These are phyloP conservation scores for Coccomyxa sp. DNA, from an alignment of 139 green algal genomes.

Conservation along the genomic window DNA sequence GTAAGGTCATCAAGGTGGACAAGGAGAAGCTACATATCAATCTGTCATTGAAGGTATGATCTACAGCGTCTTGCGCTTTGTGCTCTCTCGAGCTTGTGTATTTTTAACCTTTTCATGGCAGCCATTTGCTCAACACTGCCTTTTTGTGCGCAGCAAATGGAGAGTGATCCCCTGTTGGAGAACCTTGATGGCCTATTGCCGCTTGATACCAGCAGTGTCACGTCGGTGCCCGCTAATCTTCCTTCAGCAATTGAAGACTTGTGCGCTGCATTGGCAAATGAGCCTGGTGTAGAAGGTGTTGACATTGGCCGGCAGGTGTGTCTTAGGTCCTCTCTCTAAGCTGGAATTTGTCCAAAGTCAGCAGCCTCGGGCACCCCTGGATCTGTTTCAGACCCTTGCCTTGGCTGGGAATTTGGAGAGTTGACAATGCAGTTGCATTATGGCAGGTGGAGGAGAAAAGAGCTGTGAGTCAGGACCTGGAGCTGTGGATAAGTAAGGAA, in stretches of 20 bases:
- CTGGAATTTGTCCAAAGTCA: background rate
- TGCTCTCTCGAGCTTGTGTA: background rate
- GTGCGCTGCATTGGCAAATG: slow-evolving; percentile 23
- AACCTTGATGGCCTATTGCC: slow-evolving; percentile 51
- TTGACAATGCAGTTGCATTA: background rate
- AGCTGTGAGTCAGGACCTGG: slow-evolving; percentile 52
- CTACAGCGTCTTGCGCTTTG: background rate
- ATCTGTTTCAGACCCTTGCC: background rate
- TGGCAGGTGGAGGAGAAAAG: slow-evolving; percentile 27
- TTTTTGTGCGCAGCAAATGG: slow-evolving; percentile 16
- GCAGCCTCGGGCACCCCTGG: too few relatives aligned
- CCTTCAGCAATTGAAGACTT: slow-evolving; percentile 38
- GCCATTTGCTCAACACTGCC: too few relatives aligned
- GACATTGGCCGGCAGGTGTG: slow-evolving; percentile 33
- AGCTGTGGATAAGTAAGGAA: slow-evolving; percentile 50
- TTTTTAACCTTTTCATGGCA: too few relatives aligned
- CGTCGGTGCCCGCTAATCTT: slow-evolving; percentile 13
- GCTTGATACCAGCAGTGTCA: background rate
- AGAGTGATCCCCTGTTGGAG: slow-evolving; percentile 47
- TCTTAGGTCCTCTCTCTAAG: too few relatives aligned
- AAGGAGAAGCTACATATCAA: slow-evolving; percentile 11
- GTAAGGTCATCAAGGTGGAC: slow-evolving; percentile 28
- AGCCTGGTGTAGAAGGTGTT: slow-evolving; percentile 35
- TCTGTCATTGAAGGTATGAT: slow-evolving; percentile 34
- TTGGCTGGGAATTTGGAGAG: background rate